Conservation (phyloP, 176 grass and related monocot genomes). For the Canna indica region DNA sequence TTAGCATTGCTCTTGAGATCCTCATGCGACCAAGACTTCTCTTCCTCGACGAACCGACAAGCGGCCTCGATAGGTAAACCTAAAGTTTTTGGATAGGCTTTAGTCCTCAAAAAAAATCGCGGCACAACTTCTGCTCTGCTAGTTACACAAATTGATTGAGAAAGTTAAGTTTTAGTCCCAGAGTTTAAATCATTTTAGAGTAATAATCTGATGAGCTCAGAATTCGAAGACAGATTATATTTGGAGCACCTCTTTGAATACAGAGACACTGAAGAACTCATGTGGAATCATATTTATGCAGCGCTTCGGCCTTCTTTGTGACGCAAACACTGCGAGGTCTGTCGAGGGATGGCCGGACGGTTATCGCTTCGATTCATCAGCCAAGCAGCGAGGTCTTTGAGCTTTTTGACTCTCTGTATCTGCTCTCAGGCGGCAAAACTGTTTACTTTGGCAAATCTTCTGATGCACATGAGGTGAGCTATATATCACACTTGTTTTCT, state of each 20-base stretch:
- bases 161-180: no score
- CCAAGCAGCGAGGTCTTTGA: slow-evolving; percentile 95
- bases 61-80: slow-evolving; percentile 74
- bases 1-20: slow-evolving; percentile 95
- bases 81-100: no score
- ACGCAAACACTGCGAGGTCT: slow-evolving; percentile 78
- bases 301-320: slow-evolving; percentile 94
- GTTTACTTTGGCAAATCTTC: slow-evolving; percentile 83
- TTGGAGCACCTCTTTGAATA: neutral
- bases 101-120: no score
- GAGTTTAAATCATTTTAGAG: no score
- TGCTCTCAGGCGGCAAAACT: slow-evolving; percentile 83
- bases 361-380: slow-evolving; percentile 85
- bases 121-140: no score
- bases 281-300: slow-evolving; percentile 17
- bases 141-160: no score
- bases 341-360: slow-evolving; percentile 70
- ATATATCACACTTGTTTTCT: neutral
- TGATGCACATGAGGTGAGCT: slow-evolving; percentile 63
- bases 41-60: slow-evolving; percentile 92
- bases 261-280: neutral
- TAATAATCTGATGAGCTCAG: neutral
- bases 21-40: slow-evolving; percentile 88
- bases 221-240: neutral
- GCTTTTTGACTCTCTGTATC: slow-evolving; percentile 72